These are phyloP conservation scores for Wickerhamiella nectarea DNA, from an alignment of 805 yeast genomes.

Conservation along the genomic window DNA sequence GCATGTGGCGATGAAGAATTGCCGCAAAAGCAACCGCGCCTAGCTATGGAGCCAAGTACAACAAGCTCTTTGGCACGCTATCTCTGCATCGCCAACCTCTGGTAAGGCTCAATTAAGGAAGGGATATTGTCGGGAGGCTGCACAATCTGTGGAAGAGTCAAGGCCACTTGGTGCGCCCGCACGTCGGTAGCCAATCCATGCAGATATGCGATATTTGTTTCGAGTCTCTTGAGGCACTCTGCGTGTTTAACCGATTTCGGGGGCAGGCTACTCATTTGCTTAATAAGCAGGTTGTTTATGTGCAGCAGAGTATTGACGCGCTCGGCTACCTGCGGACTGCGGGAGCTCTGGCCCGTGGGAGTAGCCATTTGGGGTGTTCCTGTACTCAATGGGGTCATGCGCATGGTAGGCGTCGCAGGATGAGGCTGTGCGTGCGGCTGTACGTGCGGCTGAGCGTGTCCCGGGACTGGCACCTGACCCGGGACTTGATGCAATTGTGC, in stretches of 20 bases:
- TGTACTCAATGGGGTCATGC: neutral
- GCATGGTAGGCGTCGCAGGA: neutral
- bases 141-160: neutral
- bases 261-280: constrained; percentile 1
- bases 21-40: too few relatives aligned
- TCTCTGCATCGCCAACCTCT: neutral
- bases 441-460: neutral
- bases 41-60: too few relatives aligned
- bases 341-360: neutral
- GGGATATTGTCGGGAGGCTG: constrained; percentile 3
- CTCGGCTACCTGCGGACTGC: constrained; percentile 5
- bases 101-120: constrained; percentile 1
- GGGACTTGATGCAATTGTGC: constrained; percentile 1
- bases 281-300: constrained; percentile 6
- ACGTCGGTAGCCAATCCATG: constrained; percentile 5
- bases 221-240: constrained; percentile 7
- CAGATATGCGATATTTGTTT: constrained; percentile 1
- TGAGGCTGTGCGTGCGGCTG: neutral
- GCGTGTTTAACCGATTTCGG: neutral
- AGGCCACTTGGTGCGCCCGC: neutral
- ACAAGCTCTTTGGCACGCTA: too few relatives aligned
- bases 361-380: neutral
- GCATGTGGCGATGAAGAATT: constrained; percentile 2
- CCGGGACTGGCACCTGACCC: neutral
- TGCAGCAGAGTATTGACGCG: constrained; percentile 3